Conservation (phyloP, 305 asterid species). For the Plantago coronopus region DNA sequence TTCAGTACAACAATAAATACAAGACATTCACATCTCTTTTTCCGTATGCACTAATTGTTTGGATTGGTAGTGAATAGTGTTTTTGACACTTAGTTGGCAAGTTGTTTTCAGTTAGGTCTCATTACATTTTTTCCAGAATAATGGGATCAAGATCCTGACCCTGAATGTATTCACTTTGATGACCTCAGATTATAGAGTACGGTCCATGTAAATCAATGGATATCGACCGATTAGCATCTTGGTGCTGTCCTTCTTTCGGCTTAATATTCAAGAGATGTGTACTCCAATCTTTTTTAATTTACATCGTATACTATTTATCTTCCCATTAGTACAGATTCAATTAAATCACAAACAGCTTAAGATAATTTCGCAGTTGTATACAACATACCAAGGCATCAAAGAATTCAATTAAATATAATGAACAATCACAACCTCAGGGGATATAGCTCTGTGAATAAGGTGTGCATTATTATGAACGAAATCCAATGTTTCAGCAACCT, state of each 20-base stretch:
- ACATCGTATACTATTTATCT: too few relatives aligned
- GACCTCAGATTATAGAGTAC: too few relatives aligned
- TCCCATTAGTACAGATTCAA: too few relatives aligned
- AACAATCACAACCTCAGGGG: constrained; percentile 68
- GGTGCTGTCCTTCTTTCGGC: too few relatives aligned
- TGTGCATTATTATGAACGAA: constrained; percentile 93
- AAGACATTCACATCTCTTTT: background rate
- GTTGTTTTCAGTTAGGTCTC: background rate
- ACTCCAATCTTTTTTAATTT: too few relatives aligned
- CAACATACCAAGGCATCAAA: background rate
- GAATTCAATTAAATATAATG: constrained; percentile 2
- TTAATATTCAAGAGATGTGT: too few relatives aligned
- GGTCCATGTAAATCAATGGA: too few relatives aligned
- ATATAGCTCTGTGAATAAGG: constrained; percentile 80
- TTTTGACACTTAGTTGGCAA: background rate
- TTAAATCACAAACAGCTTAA: too few relatives aligned
- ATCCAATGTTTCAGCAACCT: constrained; percentile 94
- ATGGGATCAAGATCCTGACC: background rate
- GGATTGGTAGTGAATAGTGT: background rate
- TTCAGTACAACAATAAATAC: constrained; percentile 22
- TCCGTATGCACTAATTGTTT: too few relatives aligned
- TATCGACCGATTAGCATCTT: too few relatives aligned
- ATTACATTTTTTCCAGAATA: background rate
- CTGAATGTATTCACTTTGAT: background rate
- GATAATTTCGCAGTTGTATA: too few relatives aligned